These are phyloP conservation scores for Neolentinus lepideus DNA, from an alignment of 1,284 basidiomycete genomes.

Conservation along the genomic window DNA sequence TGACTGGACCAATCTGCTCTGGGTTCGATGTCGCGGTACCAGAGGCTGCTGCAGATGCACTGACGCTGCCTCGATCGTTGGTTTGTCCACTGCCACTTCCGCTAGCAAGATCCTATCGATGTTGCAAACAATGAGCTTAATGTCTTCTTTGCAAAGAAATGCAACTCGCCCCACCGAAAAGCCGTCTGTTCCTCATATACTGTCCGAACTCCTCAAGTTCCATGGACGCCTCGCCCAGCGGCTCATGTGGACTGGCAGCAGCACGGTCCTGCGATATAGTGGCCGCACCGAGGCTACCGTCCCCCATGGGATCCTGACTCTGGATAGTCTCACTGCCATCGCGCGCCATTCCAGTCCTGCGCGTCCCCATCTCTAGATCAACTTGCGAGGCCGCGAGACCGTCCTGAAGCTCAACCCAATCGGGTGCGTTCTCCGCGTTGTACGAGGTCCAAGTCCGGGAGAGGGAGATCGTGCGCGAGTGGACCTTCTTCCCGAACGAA, in stretches of 20 bases:
- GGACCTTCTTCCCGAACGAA: constrained; percentile 61
- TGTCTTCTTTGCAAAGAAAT: neutral
- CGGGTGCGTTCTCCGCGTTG: constrained; percentile 22
- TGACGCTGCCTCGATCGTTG: neutral
- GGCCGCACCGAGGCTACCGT: neutral
- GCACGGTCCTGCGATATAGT: neutral
- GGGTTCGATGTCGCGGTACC: neutral
- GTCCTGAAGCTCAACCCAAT: constrained; percentile 32
- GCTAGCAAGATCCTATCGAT: neutral
- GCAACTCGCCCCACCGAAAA: neutral
- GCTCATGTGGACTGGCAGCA: neutral
- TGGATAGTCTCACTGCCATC: neutral
- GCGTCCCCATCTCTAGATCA: neutral
- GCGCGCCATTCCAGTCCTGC: neutral
- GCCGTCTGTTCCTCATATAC: neutral
- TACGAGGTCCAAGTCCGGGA: constrained; percentile 23
- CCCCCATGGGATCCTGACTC: neutral
- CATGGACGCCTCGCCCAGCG: constrained; percentile 1
- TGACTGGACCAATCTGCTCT: constrained; percentile 5
- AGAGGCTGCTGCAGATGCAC: neutral
- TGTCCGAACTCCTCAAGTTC: neutral
- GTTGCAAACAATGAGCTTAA: neutral
- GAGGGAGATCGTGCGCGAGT: constrained; percentile 42
- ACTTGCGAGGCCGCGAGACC: neutral
- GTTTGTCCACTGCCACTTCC: neutral